Base-by-base conservation (phyloP, 176 grass and related monocot species). In the Chloris gayana region DNA sequence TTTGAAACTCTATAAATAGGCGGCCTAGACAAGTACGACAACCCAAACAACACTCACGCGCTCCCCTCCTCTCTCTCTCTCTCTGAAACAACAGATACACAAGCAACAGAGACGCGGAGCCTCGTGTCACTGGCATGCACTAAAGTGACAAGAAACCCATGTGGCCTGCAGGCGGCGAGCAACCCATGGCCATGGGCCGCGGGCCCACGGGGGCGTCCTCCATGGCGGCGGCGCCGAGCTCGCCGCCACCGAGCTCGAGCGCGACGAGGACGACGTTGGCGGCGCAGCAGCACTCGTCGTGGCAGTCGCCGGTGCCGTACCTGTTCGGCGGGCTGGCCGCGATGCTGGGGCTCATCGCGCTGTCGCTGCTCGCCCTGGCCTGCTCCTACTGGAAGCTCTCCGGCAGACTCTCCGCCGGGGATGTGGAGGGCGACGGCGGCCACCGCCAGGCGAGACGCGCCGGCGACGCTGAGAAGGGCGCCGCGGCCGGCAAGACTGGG, bases 371-470 rank as follows among this genome's bases (percentile, higher is more conserved):
- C 21, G 87, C 91, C 21, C 87, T 97, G n/a, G 94, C 94, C 9
- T 97, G 91, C 84, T 94, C 94, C 39, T 97, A 97, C 87, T 94
- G 89, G 91, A 97, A 92, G 65, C 87, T 92, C 67, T 85, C 94
- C 7, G 87, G 76, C 47, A 81, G 74, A 61, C 77, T 89, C 21
- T 64, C 73, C 45, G 63, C n/a, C 37, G 62, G 44, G 1, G 62
- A 67, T 13, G 47, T 27, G 32, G 14, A 29, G 0, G 75, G 62
- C n/a, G 80, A 57, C 45, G 41, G 19, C 1, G 63, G 7, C 31
- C 45, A 3, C 45, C 76, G 63, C 45, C 4, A 44, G n/a, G 78
- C 66, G 29, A 59, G 72, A 26, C 74, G 31, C 19, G 58, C 6
- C 9, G 80, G n/a, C 1, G 30, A 9, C 7, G 78, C 18, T 10